phyloP scores from a whole-genome alignment of 2,329 filamentous ascomycete species.

The Dactylellina cionopaga region DNA sequence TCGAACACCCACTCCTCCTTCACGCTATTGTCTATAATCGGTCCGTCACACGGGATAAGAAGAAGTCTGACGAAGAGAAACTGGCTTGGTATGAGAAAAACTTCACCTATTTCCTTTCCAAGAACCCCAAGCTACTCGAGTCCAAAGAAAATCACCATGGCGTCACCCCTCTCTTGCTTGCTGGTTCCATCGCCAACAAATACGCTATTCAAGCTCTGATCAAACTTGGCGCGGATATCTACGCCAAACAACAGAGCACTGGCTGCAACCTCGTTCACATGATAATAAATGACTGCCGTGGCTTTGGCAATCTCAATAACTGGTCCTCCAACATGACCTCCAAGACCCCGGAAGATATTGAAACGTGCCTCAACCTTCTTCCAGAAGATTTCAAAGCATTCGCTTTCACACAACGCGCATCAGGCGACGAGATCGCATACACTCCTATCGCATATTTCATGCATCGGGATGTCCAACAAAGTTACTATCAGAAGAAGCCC shows the following conservation, averaged over 20 bases:
- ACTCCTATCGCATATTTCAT: conserved; percentile 72
- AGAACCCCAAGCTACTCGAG: conserved; percentile 71
- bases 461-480: conserved; percentile 61
- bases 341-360: conserved; percentile 59
- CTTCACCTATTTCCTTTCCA: conserved; percentile 71
- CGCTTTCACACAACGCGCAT: conserved; percentile 67
- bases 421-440: conserved; percentile 67
- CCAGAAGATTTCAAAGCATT: conserved; percentile 64
- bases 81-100: conserved; percentile 58
- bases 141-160: conserved; percentile 67
- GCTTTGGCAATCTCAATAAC: conserved; percentile 57
- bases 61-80: conserved; percentile 39
- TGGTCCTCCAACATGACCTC: background rate
- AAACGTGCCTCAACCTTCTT: conserved; percentile 68
- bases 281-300: conserved; percentile 60
- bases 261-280: conserved; percentile 77
- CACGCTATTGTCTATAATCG: conserved; percentile 54
- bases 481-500: too few species aligned
- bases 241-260: conserved; percentile 67
- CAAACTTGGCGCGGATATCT: conserved; percentile 73
- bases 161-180: conserved; percentile 75
- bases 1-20: conserved; percentile 52
- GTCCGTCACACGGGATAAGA: conserved; percentile 53
- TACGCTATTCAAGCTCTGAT: conserved; percentile 72
- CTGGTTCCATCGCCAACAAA: conserved; percentile 68